phyloP scores from a whole-genome alignment of 2,329 filamentous ascomycete genomes.

The Capronia epimyces region DNA sequence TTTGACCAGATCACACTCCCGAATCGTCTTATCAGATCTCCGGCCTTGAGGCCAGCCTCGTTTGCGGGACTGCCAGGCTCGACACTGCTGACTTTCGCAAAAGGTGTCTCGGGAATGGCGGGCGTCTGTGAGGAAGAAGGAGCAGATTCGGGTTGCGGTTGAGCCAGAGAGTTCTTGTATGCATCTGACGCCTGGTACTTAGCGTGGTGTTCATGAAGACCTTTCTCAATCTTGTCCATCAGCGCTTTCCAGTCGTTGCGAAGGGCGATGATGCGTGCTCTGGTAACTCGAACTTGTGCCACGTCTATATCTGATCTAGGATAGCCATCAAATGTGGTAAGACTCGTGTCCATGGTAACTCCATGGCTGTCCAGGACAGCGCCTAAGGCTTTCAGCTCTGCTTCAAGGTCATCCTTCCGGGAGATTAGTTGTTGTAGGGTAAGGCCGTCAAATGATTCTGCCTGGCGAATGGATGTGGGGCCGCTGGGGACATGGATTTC shows the following conservation, averaged over 20 bases:
- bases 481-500: conserved; percentile 70
- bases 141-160: conserved; percentile 22
- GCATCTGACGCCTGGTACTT: conserved; percentile 45
- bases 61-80: conserved; percentile 73
- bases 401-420: conserved; percentile 79
- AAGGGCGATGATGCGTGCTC: conserved; percentile 79
- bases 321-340: conserved; percentile 85
- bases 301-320: conserved; percentile 92
- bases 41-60: conserved; percentile 69
- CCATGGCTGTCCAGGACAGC: conserved; percentile 73
- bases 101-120: conserved; percentile 52
- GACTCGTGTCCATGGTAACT: conserved; percentile 82
- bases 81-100: conserved; percentile 86
- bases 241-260: conserved; percentile 90
- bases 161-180: conserved; percentile 27
- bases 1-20: conserved; percentile 78
- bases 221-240: conserved; percentile 76
- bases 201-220: conserved; percentile 88
- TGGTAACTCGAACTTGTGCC: conserved; percentile 89
- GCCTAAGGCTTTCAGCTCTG: conserved; percentile 77
- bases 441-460: conserved; percentile 57
- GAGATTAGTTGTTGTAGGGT: conserved; percentile 74
- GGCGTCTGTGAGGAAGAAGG: conserved; percentile 25
- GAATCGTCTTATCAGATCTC: conserved; percentile 79
- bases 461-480: conserved; percentile 57